Base-by-base conservation (phyloP, 2,329 filamentous ascomycete genomes). In the Pestalotiopsis sp. region DNA sequence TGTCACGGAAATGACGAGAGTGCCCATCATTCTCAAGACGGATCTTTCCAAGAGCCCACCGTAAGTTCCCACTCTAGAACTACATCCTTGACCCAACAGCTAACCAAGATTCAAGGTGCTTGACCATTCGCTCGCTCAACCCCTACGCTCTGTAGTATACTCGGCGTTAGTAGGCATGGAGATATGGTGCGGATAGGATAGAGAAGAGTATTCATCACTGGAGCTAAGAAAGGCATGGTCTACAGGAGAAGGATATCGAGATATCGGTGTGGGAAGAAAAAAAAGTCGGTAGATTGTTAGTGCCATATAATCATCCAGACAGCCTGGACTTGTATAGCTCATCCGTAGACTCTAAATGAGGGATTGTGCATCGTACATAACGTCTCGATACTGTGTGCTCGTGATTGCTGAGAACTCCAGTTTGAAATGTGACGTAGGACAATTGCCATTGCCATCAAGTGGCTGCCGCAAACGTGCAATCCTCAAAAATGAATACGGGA, bases 11-110 rank as follows among this genome's bases (percentile, higher is more conserved):
- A 98, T 99, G 95, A 95, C 94, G 58, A 89, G 95, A 74, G 93
- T 99, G 70, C 96, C 96, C n/a, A 93, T 99, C 74, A 97, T 99
- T 80, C 84, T 99, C 77, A 98, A 97, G 91, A 98, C 96, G 73
- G 96, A 99, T 84, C 89, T 99, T 77, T 93, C 88, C 84, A 99
- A 99, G 93, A 98, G 95, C 85, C 96, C 96, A 83, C 96, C 96
- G 95, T 99, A 92, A 91, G 96, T 95, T 62, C 41, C 69, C 45
- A 23, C 36, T 59, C 68, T 11, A 31, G 7, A 2, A 27, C 59
- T 1, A 45, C 23, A 64, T 12, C 66, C 64, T 39, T 2, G 38
- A 66, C 20, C 60, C 41, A 69, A 9, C 7, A 73, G 76, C 83
- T 87, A 81, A 87, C 74, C 56, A 13, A 2, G 38, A 36, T 20